A percentile compares a stretch with the other conserved stretches of the same genome.
Conservation (phyloP, 345 rosid genomes). For the Citrus maxima region DNA sequence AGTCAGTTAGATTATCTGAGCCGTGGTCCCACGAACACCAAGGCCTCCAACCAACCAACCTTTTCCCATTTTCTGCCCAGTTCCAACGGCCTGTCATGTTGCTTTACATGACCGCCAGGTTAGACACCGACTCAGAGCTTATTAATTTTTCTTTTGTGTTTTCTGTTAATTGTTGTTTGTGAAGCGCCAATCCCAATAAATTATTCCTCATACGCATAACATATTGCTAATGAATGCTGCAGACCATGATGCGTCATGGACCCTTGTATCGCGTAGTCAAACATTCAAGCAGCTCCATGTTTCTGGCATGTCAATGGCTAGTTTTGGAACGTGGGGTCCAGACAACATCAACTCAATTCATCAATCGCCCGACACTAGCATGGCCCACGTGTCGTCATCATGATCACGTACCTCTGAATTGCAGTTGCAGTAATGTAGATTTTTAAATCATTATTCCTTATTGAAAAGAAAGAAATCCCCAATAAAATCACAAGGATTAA, state of each 20-base stretch:
- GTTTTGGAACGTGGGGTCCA: neutral
- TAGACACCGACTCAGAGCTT: neutral
- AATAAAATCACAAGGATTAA: neutral
- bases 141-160: too few relatives aligned
- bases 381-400: neutral
- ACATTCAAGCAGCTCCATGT: conserved; percentile 16
- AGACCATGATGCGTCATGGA: neutral
- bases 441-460: too few relatives aligned
- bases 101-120: neutral
- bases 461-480: neutral
- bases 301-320: neutral
- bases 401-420: neutral
- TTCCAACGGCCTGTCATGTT: neutral
- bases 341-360: neutral
- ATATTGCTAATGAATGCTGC: too few relatives aligned
- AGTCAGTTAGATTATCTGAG: neutral
- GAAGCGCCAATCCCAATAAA: too few relatives aligned
- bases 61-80: neutral
- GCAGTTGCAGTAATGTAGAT: neutral
- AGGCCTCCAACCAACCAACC: neutral
- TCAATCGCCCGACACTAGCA: neutral
- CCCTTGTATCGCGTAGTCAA: conserved; percentile 12
- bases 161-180: too few relatives aligned
- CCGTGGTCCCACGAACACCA: neutral
- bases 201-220: too few relatives aligned